Evolutionary conservation across 2,329 filamentous ascomycete species (phyloP), one percentile per base, ranked within the genome.

Genomic region (Piedraia hortae): DNA sequence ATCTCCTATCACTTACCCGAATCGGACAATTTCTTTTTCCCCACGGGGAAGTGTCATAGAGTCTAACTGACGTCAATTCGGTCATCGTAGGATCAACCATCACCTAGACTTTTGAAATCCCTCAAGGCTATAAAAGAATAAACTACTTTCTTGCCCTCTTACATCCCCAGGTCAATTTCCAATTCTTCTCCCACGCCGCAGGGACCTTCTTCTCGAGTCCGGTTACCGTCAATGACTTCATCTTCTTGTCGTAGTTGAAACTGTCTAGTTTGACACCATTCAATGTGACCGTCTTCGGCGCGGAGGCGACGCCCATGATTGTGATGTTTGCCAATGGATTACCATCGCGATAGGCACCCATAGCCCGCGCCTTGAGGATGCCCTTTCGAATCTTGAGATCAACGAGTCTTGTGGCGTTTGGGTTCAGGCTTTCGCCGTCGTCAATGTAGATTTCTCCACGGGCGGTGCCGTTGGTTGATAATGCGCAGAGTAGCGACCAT

Each of bases 401-500:
- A 12, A 75, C 55, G 27, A 50, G 51, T 3, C 64, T 50, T 0
- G 54, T 65, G 0, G 51, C 47, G 8, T 54, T 47, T 0, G 59
- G 66, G 16, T 42, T 34, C 3, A 75, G 26, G 25, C 62, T 70
- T 43, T 68, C 66, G 2, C 23, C 23, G 17, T 25, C 23, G 18
- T 77, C 71, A 5, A 78, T 38, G 36, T 80, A 78, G 14, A 80
- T 42, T 10, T 48, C 41, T 0, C 72, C 72, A 2, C 35, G 46
- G 0, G 72, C 70, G 1, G 43, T 40, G 1, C 63, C 62, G 9
- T 54, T 35, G 1, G 37, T 33, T 29, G 57, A 52, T 1, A 72
- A 53, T 2, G 68, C 65, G 1, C 62, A 58, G 6, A 77, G 47
- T 18, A 80, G 31, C 5, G 58, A 59, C 66, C 70, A 80, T 0